Conservation (phyloP, 2,329 filamentous ascomycete species). For the Arthroderma sp. region DNA sequence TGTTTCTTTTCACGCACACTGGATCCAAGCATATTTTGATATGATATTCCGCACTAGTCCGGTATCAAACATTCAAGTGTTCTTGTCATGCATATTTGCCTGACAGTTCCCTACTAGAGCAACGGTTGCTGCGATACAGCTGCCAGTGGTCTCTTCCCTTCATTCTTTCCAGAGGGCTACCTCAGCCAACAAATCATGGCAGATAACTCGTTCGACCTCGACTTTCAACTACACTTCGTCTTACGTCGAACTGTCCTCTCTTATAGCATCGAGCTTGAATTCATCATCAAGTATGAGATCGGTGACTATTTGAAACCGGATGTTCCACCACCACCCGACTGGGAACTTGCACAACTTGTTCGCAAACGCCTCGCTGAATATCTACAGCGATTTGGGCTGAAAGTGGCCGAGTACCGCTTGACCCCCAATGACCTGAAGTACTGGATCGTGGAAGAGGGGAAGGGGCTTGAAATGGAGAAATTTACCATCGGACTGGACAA, state of each 20-base stretch:
- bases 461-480: neutral
- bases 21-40: no score
- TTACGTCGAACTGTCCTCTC: neutral
- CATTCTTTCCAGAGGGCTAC: no score
- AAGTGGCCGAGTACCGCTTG: conserved; percentile 7
- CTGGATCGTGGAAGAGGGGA: conserved; percentile 9
- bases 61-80: no score
- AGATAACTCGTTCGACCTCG: no score
- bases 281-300: conserved; percentile 9
- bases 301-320: neutral
- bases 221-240: no score
- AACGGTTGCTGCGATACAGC: no score
- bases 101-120: no score
- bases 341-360: conserved; percentile 2
- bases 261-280: conserved; percentile 11
- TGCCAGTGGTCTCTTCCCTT: no score
- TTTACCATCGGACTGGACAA: conserved; percentile 5
- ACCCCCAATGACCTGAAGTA: neutral
- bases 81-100: no score
- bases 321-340: neutral
- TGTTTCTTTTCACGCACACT: no score
- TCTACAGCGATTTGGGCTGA: conserved; percentile 4
- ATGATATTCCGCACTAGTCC: no score
- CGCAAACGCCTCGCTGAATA: conserved; percentile 6
- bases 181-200: no score